Evolutionary conservation across 2,329 filamentous ascomycete genomes (phyloP).

Genomic region (Neopestalotiopsis clavispora): DNA sequence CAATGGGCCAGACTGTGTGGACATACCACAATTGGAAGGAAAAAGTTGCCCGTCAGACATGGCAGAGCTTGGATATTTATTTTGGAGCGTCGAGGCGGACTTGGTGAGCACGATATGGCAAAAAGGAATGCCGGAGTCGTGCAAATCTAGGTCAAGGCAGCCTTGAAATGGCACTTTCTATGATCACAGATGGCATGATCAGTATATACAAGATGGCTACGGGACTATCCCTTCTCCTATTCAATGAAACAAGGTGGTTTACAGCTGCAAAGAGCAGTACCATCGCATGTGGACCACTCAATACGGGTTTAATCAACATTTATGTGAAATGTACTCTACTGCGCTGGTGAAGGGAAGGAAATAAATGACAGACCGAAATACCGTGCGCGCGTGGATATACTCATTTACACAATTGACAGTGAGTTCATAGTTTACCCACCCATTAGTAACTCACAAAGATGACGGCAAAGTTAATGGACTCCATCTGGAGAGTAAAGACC

Average conservation of each 20-base stretch:
- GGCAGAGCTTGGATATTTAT: background rate
- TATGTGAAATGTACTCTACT: background rate
- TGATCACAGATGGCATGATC: constrained; percentile 2
- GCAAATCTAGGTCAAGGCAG: background rate
- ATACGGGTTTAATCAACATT: background rate
- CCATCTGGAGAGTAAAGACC: background rate
- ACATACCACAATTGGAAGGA: background rate
- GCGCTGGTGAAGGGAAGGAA: no score
- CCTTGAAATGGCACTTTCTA: constrained; percentile 10
- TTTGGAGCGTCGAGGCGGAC: background rate
- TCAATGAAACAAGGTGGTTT: constrained; percentile 4
- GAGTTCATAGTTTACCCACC: no score
- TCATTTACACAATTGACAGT: no score
- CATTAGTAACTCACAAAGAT: no score
- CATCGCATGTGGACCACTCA: background rate
- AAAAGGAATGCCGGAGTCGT: background rate
- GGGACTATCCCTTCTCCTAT: background rate
- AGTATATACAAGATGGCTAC: constrained; percentile 8
- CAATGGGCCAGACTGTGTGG: background rate
- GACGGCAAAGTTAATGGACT: background rate
- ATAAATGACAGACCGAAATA: no score
- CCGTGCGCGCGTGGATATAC: no score
- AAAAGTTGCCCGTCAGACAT: background rate
- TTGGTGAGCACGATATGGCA: background rate
- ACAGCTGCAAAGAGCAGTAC: background rate